phyloP scores from a whole-genome alignment of 139 green algal genomes.

The Ostreobium quekettii region DNA sequence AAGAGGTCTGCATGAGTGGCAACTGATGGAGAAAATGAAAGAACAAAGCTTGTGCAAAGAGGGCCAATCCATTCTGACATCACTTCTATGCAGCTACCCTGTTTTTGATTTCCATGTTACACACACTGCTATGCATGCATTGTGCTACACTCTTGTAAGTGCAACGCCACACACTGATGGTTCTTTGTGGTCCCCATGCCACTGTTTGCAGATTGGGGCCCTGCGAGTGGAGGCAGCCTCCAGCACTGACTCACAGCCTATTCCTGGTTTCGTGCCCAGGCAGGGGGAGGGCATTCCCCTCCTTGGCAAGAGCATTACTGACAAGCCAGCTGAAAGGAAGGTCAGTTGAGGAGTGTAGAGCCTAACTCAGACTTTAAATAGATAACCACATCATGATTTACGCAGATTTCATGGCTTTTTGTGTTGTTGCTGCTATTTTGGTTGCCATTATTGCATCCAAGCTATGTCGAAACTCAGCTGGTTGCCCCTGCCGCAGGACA shows the following conservation, averaged over 20 bases:
- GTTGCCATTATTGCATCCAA: not conserved
- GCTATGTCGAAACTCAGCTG: not conserved
- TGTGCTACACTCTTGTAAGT: no score
- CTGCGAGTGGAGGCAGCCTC: conserved; percentile 69
- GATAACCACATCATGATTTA: not conserved
- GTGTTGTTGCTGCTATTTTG: not conserved
- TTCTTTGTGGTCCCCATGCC: conserved; percentile 11
- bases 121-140: no score
- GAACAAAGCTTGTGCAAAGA: no score
- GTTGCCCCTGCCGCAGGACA: conserved; percentile 29
- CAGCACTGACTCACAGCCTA: conserved; percentile 48
- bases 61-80: no score
- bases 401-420: not conserved
- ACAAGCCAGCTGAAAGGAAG: conserved; percentile 31
- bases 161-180: no score
- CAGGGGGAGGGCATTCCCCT: conserved; percentile 51
- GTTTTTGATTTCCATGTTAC: no score
- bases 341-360: not conserved
- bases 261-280: conserved; percentile 63
- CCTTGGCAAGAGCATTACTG: conserved; percentile 64
- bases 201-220: conserved; percentile 8
- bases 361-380: not conserved
- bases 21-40: no score
- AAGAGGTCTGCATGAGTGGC: no score
- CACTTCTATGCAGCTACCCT: no score